Evolutionary conservation across 164 flowering plant genomes (phyloP).

Genomic region (Chimonanthus salicifolius): DNA sequence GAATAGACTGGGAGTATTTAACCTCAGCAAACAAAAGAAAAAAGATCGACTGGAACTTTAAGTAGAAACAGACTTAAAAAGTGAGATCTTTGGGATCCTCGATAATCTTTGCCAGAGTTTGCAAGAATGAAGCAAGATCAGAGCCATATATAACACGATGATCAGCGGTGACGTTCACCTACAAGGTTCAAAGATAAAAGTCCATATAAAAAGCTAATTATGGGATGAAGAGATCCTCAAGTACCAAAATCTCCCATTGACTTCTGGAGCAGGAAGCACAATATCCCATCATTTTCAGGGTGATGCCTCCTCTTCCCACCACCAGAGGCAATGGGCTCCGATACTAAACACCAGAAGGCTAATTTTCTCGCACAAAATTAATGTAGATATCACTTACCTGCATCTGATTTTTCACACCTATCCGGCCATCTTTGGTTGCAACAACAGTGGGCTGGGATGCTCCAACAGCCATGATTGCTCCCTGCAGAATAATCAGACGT

Average conservation of each 20-base stretch:
- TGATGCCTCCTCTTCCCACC: too few relatives aligned
- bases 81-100: slow-evolving; percentile 93
- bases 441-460: slow-evolving; percentile 79
- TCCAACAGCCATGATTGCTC: slow-evolving; percentile 99
- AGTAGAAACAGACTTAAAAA: slow-evolving; percentile 26
- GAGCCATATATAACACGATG: slow-evolving; percentile 94
- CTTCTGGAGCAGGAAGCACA: background rate
- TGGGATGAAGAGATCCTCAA: background rate
- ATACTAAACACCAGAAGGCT: background rate
- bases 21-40: too few relatives aligned
- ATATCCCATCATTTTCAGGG: background rate
- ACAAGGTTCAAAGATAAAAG: slow-evolving; percentile 10
- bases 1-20: too few relatives aligned
- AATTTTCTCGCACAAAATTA: background rate
- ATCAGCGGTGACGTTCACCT: slow-evolving; percentile 98
- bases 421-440: slow-evolving; percentile 80
- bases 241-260: background rate
- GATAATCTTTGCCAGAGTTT: slow-evolving; percentile 77
- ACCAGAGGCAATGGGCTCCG: background rate
- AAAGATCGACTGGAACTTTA: too few relatives aligned
- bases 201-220: background rate
- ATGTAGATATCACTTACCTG: slow-evolving; percentile 46
- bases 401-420: slow-evolving; percentile 88
- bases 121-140: slow-evolving; percentile 89
- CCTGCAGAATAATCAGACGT: slow-evolving; percentile 39